These are phyloP conservation scores for Heliocybe sulcata DNA, from an alignment of 1,284 basidiomycete genomes.

Conservation along the genomic window DNA sequence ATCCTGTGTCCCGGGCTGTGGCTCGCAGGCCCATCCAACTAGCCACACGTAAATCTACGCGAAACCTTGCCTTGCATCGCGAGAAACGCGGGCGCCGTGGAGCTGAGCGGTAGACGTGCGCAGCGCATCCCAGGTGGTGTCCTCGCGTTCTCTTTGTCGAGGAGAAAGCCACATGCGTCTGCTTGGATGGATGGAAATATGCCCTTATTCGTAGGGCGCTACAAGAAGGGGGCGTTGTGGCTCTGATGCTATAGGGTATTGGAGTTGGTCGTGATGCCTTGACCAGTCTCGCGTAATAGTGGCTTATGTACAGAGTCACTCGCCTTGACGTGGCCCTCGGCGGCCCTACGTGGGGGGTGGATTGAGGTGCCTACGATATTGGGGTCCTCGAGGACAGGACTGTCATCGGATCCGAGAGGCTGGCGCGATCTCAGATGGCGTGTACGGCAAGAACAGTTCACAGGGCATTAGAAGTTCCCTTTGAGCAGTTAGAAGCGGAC, in stretches of 20 bases:
- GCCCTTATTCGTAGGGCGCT: too few species aligned
- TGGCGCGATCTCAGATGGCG: not conserved
- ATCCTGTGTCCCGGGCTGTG: not conserved
- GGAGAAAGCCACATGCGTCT: too few species aligned
- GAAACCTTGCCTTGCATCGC: not conserved
- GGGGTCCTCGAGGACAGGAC: not conserved
- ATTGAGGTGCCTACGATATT: too few species aligned
- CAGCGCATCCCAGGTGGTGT: not conserved
- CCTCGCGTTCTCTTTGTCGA: too few species aligned
- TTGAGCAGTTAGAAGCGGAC: not conserved
- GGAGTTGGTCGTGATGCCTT: too few species aligned
- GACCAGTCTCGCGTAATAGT: too few species aligned
- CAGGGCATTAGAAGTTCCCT: not conserved
- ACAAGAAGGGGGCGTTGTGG: too few species aligned
- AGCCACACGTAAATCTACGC: not conserved
- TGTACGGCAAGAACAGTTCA: not conserved
- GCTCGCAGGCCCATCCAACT: not conserved
- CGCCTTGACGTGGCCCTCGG: too few species aligned
- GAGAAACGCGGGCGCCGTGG: not conserved
- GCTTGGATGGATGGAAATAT: too few species aligned
- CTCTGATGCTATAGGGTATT: too few species aligned
- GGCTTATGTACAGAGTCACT: too few species aligned
- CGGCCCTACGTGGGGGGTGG: too few species aligned
- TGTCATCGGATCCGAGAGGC: not conserved
- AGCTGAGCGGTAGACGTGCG: not conserved